These are phyloP conservation scores for Phaseolus coccineus DNA, from an alignment of 331 rosid genomes.

Conservation along the genomic window DNA sequence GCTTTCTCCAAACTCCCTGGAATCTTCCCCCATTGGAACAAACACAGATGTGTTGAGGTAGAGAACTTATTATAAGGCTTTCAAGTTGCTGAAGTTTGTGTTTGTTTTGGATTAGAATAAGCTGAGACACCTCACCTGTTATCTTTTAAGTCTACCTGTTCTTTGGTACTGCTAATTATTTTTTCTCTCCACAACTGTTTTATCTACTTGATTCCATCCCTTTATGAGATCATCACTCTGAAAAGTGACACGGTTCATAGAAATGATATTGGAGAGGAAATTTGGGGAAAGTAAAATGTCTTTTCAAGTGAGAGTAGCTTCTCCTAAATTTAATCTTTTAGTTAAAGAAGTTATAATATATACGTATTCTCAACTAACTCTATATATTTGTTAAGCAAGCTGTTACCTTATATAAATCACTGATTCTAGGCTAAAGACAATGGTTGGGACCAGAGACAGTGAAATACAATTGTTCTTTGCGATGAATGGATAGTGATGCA, in stretches of 20 bases:
- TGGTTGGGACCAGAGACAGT: constrained; percentile 26
- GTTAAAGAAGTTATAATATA: neutral
- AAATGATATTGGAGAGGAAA: constrained; percentile 3
- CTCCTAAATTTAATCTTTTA: neutral
- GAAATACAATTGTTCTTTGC: constrained; percentile 27
- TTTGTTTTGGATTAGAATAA: constrained; percentile 43
- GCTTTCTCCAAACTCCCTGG: constrained; percentile 46
- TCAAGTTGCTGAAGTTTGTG: neutral
- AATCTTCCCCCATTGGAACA: constrained; percentile 55
- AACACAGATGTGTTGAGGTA: constrained; percentile 22
- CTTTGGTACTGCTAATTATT: constrained; percentile 13
- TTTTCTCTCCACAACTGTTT: constrained; percentile 25
- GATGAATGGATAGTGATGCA: neutral
- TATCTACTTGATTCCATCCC: constrained; percentile 24
- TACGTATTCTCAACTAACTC: neutral
- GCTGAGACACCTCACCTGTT: constrained; percentile 36
- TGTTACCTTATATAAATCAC: constrained; percentile 3
- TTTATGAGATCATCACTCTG: constrained; percentile 14
- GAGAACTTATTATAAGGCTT: neutral
- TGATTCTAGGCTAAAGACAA: neutral
- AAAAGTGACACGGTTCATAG: no score
- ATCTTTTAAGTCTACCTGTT: constrained; percentile 28
- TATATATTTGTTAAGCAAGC: constrained; percentile 13
- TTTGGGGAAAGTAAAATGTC: constrained; percentile 22
- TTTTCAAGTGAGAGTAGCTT: constrained; percentile 10